These are phyloP conservation scores for Crithidia brevicula DNA, from an alignment of 208 protist species.

Conservation along the genomic window DNA sequence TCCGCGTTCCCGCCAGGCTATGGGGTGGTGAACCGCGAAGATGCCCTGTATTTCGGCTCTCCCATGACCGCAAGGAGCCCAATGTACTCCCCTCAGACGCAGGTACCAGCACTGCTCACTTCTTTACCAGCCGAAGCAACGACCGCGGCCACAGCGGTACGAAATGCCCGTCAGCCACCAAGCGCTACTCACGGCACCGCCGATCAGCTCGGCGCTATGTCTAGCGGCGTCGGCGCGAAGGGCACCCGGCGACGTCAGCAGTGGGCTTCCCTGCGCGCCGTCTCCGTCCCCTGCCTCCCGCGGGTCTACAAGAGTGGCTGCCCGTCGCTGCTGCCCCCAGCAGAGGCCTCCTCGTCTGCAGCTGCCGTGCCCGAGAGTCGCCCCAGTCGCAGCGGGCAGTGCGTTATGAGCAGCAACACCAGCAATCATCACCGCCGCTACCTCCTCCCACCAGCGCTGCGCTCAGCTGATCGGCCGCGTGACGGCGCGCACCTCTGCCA, in stretches of 20 bases:
- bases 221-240: neutral
- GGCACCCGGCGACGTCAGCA: neutral
- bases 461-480: neutral
- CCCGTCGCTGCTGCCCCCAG: slow-evolving; percentile 13
- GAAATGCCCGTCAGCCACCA: neutral
- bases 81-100: neutral
- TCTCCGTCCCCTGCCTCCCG: slow-evolving; percentile 53
- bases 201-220: neutral
- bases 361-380: neutral
- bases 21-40: slow-evolving; percentile 13
- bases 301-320: slow-evolving; percentile 28
- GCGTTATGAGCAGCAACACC: neutral
- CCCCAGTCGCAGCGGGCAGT: neutral
- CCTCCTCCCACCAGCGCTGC: neutral
- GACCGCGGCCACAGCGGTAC: neutral
- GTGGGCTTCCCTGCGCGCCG: slow-evolving; percentile 34
- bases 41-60: slow-evolving; percentile 21
- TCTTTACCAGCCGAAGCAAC: neutral
- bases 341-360: neutral
- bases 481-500: slow-evolving; percentile 40
- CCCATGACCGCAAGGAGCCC: slow-evolving; percentile 15
- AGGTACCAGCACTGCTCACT: neutral
- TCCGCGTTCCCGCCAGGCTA: neutral
- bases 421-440: neutral
- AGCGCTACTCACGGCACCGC: too few relatives aligned